Conservation (phyloP, 2,329 filamentous ascomycete genomes). For the Trematosphaeria pertusa region DNA sequence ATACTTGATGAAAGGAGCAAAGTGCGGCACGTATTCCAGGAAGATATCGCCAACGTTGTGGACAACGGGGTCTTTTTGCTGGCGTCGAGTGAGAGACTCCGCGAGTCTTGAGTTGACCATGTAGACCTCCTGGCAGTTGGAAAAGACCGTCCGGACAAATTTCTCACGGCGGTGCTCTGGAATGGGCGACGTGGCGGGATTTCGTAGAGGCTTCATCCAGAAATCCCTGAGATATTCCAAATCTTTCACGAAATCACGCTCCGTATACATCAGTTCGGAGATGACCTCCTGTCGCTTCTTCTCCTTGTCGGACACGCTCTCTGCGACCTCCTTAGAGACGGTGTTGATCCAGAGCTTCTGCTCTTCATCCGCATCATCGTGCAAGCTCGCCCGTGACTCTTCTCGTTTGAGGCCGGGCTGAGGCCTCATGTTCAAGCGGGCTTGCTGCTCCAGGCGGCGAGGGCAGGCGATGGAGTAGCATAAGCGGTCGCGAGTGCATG, state of each 20-base stretch:
- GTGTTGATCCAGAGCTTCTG: conserved; percentile 99
- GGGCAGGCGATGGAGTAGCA: conserved; percentile 99
- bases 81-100: conserved; percentile 84
- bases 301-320: conserved; percentile 86
- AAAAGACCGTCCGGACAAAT: conserved; percentile 93
- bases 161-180: conserved; percentile 86
- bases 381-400: conserved; percentile 73
- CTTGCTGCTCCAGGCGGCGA: conserved; percentile 90
- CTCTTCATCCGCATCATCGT: conserved; percentile 90
- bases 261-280: conserved; percentile 97
- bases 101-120: conserved; percentile 89
- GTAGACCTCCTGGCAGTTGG: conserved; percentile 94
- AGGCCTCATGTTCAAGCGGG: conserved; percentile 89
- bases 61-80: conserved; percentile 90
- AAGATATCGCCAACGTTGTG: conserved; percentile 93
- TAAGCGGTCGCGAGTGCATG: conserved; percentile 91
- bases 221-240: conserved; percentile 97
- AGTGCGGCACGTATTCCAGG: conserved; percentile 86
- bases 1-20: conserved; percentile 95
- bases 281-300: conserved; percentile 99
- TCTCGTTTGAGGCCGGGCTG: conserved; percentile 82
- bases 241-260: conserved; percentile 98
- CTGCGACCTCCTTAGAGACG: conserved; percentile 91
- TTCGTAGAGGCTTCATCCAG: conserved; percentile 91
- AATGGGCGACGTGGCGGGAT: conserved; percentile 76